Evolutionary conservation across 192 early-diverging fungal species (phyloP).

Genomic region (Chytriomyces sp.): DNA sequence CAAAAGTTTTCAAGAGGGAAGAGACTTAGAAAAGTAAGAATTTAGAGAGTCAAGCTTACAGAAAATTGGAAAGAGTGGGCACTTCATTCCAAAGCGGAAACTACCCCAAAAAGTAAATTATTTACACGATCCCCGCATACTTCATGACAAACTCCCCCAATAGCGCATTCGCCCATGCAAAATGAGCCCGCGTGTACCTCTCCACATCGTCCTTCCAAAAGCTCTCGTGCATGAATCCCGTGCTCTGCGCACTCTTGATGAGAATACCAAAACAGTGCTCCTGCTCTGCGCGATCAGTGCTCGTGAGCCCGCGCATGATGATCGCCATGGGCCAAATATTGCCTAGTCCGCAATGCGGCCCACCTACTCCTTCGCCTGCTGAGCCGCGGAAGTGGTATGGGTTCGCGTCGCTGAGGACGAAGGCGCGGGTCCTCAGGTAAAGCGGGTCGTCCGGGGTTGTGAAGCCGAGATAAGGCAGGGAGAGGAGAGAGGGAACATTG

Average conservation of each 20-base stretch:
- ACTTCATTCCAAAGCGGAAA: too few relatives aligned
- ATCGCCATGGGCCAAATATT: conserved; percentile 74
- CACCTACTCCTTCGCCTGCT: conserved; percentile 58
- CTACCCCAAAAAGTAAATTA: not conserved
- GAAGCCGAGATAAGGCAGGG: conserved; percentile 65
- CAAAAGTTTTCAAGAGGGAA: too few relatives aligned
- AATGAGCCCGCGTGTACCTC: conserved; percentile 53
- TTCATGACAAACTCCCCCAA: conserved; percentile 43
- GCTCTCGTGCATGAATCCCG: conserved; percentile 70
- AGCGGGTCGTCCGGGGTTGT: conserved; percentile 45
- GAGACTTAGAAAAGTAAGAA: too few relatives aligned
- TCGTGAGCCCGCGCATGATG: conserved; percentile 58
- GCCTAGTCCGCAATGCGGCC: conserved; percentile 60
- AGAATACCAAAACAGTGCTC: conserved; percentile 59
- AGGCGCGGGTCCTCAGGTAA: conserved; percentile 60
- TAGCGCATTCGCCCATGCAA: conserved; percentile 68
- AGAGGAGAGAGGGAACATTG: conserved; percentile 65
- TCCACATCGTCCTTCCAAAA: conserved; percentile 47
- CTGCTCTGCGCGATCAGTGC: conserved; percentile 50
- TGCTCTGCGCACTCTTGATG: conserved; percentile 49
- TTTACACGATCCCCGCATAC: not conserved
- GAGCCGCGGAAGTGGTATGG: conserved; percentile 66
- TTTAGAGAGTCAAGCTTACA: too few relatives aligned
- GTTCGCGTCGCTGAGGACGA: conserved; percentile 64
- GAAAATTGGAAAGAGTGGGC: too few relatives aligned